phyloP scores from a whole-genome alignment of 2,329 filamentous ascomycete species.

The Aspergillus sp. region DNA sequence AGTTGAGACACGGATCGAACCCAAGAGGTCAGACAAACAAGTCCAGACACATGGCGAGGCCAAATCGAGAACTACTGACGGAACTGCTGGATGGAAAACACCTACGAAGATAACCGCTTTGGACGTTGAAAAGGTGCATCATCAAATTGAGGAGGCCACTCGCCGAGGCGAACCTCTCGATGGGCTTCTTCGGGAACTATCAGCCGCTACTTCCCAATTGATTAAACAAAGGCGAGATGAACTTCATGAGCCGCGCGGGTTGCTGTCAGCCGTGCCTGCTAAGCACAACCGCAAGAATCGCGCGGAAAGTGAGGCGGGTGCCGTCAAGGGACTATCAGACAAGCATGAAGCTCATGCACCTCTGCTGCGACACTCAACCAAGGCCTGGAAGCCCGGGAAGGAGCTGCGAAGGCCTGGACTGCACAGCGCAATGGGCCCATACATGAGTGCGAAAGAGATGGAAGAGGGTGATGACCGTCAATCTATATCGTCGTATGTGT shows the following conservation, averaged over 20 bases:
- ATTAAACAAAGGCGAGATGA: background rate
- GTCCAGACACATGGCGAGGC: background rate
- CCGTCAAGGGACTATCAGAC: background rate
- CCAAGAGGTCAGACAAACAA: background rate
- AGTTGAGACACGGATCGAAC: background rate
- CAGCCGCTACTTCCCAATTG: conserved; percentile 14
- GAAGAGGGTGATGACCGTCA: conserved; percentile 18
- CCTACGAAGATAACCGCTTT: conserved; percentile 15
- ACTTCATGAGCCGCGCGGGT: background rate
- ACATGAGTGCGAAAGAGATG: conserved; percentile 7
- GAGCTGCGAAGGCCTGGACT: conserved; percentile 5
- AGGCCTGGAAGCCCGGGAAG: conserved; percentile 21
- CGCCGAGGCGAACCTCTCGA: conserved; percentile 31
- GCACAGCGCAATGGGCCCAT: conserved; percentile 1
- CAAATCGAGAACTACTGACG: background rate
- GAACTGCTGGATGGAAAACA: conserved; percentile 10
- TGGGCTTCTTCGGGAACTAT: conserved; percentile 31
- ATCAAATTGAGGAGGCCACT: conserved; percentile 32
- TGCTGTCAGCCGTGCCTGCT: background rate
- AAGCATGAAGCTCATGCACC: background rate
- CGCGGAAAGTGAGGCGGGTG: background rate
- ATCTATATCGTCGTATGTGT: conserved; percentile 20
- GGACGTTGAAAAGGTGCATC: conserved; percentile 31
- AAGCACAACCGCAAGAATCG: background rate
- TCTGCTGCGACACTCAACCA: conserved; percentile 6